Evolutionary conservation across 306 rosid genomes (phyloP).

Genomic region (Quercus aquifolioides): DNA sequence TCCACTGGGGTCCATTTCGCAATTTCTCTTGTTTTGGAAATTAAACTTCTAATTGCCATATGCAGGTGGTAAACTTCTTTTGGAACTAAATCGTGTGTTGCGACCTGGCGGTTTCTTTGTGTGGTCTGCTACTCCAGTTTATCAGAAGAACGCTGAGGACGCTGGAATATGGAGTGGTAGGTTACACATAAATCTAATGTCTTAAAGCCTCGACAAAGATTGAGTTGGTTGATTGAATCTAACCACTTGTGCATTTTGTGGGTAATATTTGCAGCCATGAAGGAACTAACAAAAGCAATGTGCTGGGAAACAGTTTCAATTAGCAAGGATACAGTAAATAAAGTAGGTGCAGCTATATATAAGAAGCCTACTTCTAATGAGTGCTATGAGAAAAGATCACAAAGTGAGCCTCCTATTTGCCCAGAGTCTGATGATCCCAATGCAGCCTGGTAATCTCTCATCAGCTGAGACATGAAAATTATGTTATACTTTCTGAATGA

Average conservation of each 20-base stretch:
- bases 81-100: slow-evolving; percentile 93
- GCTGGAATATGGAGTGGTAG: slow-evolving; percentile 87
- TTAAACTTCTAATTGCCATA: slow-evolving; percentile 23
- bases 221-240: slow-evolving; percentile 22
- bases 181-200: slow-evolving; percentile 10
- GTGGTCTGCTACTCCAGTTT: slow-evolving; percentile 99
- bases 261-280: slow-evolving; percentile 64
- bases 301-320: slow-evolving; percentile 87
- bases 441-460: slow-evolving; percentile 79
- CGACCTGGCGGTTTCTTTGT: slow-evolving; percentile 97
- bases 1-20: background rate
- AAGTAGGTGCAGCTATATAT: slow-evolving; percentile 77
- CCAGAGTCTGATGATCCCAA: slow-evolving; percentile 65
- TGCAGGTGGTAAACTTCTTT: slow-evolving; percentile 97
- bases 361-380: slow-evolving; percentile 81
- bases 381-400: slow-evolving; percentile 73
- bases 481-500: background rate
- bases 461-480: background rate
- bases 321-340: slow-evolving; percentile 75
- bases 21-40: slow-evolving; percentile 6
- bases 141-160: slow-evolving; percentile 84
- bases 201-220: background rate
- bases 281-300: slow-evolving; percentile 62
- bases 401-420: slow-evolving; percentile 77
- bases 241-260: slow-evolving; percentile 28